Evolutionary conservation across 371 early-diverging fungal genomes (phyloP).

Genomic region (Rhizopus stolonifer): DNA sequence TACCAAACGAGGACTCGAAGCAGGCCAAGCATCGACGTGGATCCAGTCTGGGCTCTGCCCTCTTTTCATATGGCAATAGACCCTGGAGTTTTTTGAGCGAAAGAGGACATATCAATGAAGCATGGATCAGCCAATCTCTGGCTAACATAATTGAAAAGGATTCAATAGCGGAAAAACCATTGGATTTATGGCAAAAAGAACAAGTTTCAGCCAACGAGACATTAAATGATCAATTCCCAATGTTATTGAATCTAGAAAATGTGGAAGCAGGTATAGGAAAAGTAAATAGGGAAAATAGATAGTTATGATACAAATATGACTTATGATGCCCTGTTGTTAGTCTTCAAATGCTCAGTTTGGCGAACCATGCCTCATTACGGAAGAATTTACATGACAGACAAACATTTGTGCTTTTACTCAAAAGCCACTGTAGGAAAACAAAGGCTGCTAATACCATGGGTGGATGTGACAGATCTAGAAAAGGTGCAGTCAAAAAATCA

Average conservation of each 20-base stretch:
- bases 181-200: conserved; percentile 9
- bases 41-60: background rate
- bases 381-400: conserved; percentile 59
- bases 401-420: conserved; percentile 66
- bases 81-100: background rate
- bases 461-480: conserved; percentile 34
- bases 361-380: conserved; percentile 59
- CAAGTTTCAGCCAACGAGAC: conserved; percentile 28
- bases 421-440: conserved; percentile 56
- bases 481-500: conserved; percentile 34
- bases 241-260: conserved; percentile 51
- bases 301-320: no score
- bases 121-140: background rate
- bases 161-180: background rate
- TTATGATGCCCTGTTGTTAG: no score
- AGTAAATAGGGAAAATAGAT: background rate
- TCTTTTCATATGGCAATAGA: background rate
- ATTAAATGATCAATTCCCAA: conserved; percentile 53
- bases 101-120: background rate
- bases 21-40: background rate
- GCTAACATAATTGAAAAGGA: background rate
- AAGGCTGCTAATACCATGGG: conserved; percentile 46
- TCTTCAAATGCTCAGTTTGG: conserved; percentile 38
- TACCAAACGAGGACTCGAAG: background rate
- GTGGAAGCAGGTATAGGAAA: conserved; percentile 44